Percentiles rank a stretch among this genome's conserved stretches.
These are phyloP conservation scores for Ophiostoma perfectum DNA, from an alignment of 2,329 filamentous ascomycete species.

Conservation along the genomic window DNA sequence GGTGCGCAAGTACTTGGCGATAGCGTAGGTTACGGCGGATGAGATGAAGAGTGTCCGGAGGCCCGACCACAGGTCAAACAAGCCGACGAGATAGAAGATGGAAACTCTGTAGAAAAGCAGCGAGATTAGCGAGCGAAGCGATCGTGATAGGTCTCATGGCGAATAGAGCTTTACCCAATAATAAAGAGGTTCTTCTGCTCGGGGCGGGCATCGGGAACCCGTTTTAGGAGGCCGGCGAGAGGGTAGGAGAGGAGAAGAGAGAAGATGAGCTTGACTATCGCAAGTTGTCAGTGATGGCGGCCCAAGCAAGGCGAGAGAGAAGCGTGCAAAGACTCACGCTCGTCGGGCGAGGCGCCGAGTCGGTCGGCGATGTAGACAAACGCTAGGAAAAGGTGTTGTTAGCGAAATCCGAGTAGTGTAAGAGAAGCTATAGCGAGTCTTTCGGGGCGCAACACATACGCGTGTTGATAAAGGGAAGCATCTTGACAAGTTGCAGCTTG, in stretches of 20 bases:
- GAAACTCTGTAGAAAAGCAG: conserved; percentile 51
- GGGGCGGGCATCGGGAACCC: conserved; percentile 79
- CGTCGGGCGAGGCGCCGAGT: conserved; percentile 43
- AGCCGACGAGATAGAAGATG: conserved; percentile 84
- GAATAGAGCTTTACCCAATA: conserved; percentile 51
- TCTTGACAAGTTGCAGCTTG: conserved; percentile 22
- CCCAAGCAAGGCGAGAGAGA: not conserved
- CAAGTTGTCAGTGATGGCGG: not conserved
- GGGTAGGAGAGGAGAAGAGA: conserved; percentile 91
- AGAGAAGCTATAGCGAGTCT: not conserved
- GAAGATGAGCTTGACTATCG: conserved; percentile 80
- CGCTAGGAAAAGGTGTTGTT: conserved; percentile 32
- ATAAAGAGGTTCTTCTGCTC: conserved; percentile 84
- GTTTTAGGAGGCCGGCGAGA: conserved; percentile 79
- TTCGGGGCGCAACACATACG: conserved; percentile 26
- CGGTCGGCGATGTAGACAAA: conserved; percentile 40
- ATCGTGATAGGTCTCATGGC: not conserved
- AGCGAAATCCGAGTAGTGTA: not conserved
- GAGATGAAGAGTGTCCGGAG: conserved; percentile 73
- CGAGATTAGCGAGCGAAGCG: not conserved
- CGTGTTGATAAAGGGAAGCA: conserved; percentile 32
- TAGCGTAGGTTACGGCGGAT: conserved; percentile 71
- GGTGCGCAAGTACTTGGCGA: conserved; percentile 70
- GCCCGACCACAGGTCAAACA: conserved; percentile 88
- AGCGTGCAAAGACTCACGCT: conserved; percentile 36